Base-by-base conservation (phyloP, 768 basidiomycete genomes). In the Coprinopsis cinerea region DNA sequence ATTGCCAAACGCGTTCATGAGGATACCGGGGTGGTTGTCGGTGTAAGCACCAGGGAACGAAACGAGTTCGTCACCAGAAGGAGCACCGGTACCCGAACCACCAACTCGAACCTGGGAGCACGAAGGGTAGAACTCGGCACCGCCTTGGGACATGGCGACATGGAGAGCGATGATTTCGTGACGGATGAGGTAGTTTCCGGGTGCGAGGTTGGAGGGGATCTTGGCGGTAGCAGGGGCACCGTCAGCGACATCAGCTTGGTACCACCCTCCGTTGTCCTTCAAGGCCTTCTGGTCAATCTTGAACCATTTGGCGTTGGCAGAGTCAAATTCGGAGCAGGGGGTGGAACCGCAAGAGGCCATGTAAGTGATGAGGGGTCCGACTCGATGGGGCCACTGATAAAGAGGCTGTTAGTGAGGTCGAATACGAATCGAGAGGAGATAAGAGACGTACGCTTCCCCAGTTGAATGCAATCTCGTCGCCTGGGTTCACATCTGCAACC, bases 121-220 rank as follows among this genome's bases (percentile, higher is more conserved):
- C 23, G 78, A 77, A 0, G 85, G 82, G 61, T 90, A 91, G 65
- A 89, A 90, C 66, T 91, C 88, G 0, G 85, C 88, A 22, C 85
- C 85, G 4, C 81, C 81, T 14, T 59, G 7, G 2, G 58, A 55
- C n/a, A 59, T 71, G 3, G 75, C 86, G 41, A 81, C 72, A 59
- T 89, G 88, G 10, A 89, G 75, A 5, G 83, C 82, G 61, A 90
- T 82, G 63, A 90, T 83, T 62, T 90, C 88, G 61, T 88, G 81
- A 1, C 88, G 83, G 59, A 89, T 63, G 49, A 90, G 69, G 62
- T 90, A 90, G 56, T 83, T 77, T 2, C 88, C 88, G 1, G 83
- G 65, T 2, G 78, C 71, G 47, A 91, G 62, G 35, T 72, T 75
- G n/a, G 64, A 53, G 1, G 81, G 82, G 44, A 83, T 57, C 0